These are phyloP conservation scores for Chaetomidium leptoderma DNA, from an alignment of 495 filamentous ascomycete genomes.

Conservation along the genomic window DNA sequence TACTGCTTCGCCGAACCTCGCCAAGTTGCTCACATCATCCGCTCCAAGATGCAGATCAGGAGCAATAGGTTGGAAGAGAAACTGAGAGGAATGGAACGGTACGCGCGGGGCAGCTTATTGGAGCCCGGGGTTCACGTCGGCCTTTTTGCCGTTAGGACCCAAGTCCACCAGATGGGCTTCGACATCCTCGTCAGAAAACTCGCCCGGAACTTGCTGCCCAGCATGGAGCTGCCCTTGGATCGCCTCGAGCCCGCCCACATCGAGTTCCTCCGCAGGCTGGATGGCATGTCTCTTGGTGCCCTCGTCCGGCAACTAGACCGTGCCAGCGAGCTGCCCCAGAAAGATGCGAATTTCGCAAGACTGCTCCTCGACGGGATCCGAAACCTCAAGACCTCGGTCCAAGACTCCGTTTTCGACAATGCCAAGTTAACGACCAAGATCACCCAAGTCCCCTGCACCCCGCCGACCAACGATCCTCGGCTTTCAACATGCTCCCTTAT, in stretches of 20 bases:
- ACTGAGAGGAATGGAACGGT: constrained; percentile 58
- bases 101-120: constrained; percentile 50
- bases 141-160: constrained; percentile 68
- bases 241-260: constrained; percentile 56
- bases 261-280: constrained; percentile 52
- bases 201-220: constrained; percentile 63
- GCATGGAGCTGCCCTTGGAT: constrained; percentile 53
- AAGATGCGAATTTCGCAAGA: constrained; percentile 31
- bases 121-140: constrained; percentile 69
- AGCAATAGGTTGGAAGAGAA: constrained; percentile 49
- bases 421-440: constrained; percentile 38
- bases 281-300: constrained; percentile 52
- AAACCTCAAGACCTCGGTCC: constrained; percentile 37
- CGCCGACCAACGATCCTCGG: constrained; percentile 18
- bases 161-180: constrained; percentile 59
- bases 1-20: constrained; percentile 68
- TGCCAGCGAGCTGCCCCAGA: constrained; percentile 28
- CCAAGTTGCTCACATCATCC: constrained; percentile 64
- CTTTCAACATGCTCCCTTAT: constrained; percentile 39
- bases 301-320: constrained; percentile 48
- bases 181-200: constrained; percentile 68
- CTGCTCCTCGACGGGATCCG: constrained; percentile 36
- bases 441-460: constrained; percentile 39
- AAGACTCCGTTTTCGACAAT: constrained; percentile 43
- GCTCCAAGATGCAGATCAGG: constrained; percentile 67